Percentiles rank a stretch among this genome's conserved stretches.
These are phyloP conservation scores for Lobosporangium transversale DNA, from an alignment of 192 early-diverging fungal genomes.

Conservation along the genomic window DNA sequence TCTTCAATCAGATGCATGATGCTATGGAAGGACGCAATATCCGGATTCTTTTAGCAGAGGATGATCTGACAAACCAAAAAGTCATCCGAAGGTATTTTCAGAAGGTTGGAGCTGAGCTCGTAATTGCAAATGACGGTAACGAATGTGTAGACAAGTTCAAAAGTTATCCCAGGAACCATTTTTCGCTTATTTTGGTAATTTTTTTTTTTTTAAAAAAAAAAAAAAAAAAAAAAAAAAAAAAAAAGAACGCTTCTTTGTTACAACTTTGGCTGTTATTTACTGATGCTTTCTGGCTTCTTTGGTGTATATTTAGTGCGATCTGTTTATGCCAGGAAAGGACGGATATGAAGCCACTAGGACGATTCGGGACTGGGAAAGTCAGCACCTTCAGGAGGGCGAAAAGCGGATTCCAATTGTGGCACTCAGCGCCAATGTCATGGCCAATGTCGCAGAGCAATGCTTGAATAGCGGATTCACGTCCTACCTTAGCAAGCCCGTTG, in stretches of 20 bases:
- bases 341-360: slow-evolving; percentile 64
- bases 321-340: slow-evolving; percentile 71
- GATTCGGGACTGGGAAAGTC: slow-evolving; percentile 61
- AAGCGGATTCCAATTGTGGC: slow-evolving; percentile 64
- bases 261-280: neutral
- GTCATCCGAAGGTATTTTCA: slow-evolving; percentile 60
- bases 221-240: no score
- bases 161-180: slow-evolving; percentile 54
- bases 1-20: slow-evolving; percentile 61
- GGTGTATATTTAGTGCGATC: slow-evolving; percentile 51
- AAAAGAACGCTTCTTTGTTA: no score
- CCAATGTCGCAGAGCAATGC: slow-evolving; percentile 60
- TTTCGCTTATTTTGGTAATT: slow-evolving; percentile 58
- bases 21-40: slow-evolving; percentile 60
- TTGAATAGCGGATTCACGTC: slow-evolving; percentile 59
- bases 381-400: slow-evolving; percentile 28
- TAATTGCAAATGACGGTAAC: slow-evolving; percentile 58
- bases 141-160: slow-evolving; percentile 59
- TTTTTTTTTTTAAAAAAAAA: no score
- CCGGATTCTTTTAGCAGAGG: slow-evolving; percentile 64
- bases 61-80: slow-evolving; percentile 68
- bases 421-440: slow-evolving; percentile 68
- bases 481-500: slow-evolving; percentile 67
- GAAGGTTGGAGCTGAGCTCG: slow-evolving; percentile 59
- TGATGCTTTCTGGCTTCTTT: neutral